These are phyloP conservation scores for Clathrospora elynae DNA, from an alignment of 2,329 filamentous ascomycete genomes.

Conservation along the genomic window DNA sequence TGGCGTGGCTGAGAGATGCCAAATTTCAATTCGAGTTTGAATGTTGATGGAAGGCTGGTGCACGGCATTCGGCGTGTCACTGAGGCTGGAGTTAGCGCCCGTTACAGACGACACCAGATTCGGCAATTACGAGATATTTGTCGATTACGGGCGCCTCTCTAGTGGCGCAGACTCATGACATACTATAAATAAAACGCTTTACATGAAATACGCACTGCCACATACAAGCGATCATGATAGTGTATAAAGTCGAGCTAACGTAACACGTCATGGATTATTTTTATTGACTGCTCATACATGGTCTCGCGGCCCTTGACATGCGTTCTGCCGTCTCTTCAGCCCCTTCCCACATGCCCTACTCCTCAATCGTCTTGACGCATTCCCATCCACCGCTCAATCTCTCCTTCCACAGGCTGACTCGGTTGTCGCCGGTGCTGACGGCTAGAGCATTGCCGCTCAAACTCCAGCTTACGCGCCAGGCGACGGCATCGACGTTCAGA, in stretches of 20 bases:
- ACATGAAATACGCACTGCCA: no score
- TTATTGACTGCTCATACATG: not conserved
- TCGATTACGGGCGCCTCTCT: conserved; percentile 10
- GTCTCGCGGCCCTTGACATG: not conserved
- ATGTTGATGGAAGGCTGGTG: no score
- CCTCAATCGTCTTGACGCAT: conserved; percentile 93
- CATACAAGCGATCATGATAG: not conserved
- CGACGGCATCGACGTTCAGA: conserved; percentile 82
- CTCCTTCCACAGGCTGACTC: conserved; percentile 98
- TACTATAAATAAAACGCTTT: not conserved
- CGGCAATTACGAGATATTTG: not conserved
- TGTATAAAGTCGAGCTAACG: no score
- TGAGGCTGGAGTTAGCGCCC: conserved; percentile 6
- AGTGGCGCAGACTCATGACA: conserved; percentile 1
- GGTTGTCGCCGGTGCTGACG: conserved; percentile 92
- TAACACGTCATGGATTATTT: no score
- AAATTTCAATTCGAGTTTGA: not conserved
- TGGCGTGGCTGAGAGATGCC: no score
- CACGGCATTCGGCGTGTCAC: no score
- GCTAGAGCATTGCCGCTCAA: conserved; percentile 95
- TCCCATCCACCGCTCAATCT: conserved; percentile 97
- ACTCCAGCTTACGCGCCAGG: conserved; percentile 98
- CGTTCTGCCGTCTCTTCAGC: not conserved
- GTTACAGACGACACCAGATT: not conserved
- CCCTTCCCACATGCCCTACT: conserved; percentile 57